Conservation (phyloP, 371 early-diverging fungal species). For the Mortierella sp. region DNA sequence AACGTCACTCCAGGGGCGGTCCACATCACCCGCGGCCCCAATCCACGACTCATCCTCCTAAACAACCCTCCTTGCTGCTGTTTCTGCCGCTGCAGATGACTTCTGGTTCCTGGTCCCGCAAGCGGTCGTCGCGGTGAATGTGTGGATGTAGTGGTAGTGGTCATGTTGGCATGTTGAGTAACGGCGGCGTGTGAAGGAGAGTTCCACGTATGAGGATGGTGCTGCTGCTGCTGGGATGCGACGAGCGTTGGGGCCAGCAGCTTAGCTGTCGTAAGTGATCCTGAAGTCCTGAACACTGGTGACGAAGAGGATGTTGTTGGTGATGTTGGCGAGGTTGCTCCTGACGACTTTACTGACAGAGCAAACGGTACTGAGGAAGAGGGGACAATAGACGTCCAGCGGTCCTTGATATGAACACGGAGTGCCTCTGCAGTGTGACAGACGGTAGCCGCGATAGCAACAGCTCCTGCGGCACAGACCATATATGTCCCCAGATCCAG, state of each 20-base stretch:
- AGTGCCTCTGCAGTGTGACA: constrained; percentile 35
- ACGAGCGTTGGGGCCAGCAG: background rate
- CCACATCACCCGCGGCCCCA: constrained; percentile 48
- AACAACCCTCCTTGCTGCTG: constrained; percentile 9
- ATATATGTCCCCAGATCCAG: constrained; percentile 34
- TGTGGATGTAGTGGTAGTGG: background rate
- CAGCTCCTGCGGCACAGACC: constrained; percentile 42
- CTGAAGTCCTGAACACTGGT: background rate
- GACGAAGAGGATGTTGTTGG: background rate
- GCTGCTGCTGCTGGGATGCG: background rate
- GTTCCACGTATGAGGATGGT: background rate
- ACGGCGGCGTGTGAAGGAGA: background rate
- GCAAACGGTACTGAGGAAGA: background rate
- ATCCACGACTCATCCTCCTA: constrained; percentile 36
- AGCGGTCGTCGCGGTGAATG: background rate
- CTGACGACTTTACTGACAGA: background rate
- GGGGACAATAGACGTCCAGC: background rate
- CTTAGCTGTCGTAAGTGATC: constrained; percentile 7
- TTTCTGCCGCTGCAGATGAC: background rate
- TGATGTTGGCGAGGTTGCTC: background rate
- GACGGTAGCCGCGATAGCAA: constrained; percentile 28
- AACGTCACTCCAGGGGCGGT: constrained; percentile 51
- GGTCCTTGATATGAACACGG: constrained; percentile 10
- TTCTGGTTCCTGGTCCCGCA: background rate
- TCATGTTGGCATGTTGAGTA: background rate